These are phyloP conservation scores for Tulasnella sp. DNA, from an alignment of 768 basidiomycete genomes.

Conservation along the genomic window DNA sequence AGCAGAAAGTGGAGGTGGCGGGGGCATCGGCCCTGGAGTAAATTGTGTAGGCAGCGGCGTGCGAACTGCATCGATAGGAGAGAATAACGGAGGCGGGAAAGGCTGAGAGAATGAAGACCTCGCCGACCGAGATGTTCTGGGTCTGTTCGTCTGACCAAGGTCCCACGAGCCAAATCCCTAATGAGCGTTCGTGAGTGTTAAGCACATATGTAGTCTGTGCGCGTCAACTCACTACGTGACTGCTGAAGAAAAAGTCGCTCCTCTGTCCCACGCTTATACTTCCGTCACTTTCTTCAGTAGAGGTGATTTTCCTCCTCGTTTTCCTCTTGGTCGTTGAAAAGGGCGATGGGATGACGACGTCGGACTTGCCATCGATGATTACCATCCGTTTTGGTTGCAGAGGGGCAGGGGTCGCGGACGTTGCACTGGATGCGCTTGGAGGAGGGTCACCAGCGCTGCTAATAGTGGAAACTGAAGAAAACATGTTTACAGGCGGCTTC, in stretches of 20 bases:
- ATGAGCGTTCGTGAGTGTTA: neutral
- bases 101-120: constrained; percentile 23
- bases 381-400: neutral
- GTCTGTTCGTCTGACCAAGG: neutral
- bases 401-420: neutral
- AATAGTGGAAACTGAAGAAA: neutral
- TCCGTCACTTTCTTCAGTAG: constrained; percentile 20
- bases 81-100: constrained; percentile 14
- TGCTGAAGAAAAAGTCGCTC: constrained; percentile 12
- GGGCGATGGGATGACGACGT: constrained; percentile 13
- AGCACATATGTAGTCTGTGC: neutral
- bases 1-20: neutral
- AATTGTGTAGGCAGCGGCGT: neutral
- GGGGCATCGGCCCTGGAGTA: neutral
- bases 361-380: constrained; percentile 19
- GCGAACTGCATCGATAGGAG: neutral
- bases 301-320: neutral
- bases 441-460: neutral
- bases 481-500: neutral
- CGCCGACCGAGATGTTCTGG: neutral
- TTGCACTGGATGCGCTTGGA: neutral
- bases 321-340: constrained; percentile 18
- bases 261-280: constrained; percentile 15
- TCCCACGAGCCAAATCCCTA: constrained; percentile 14
- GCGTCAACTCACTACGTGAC: neutral